A percentile compares a stretch with the other conserved stretches of the same genome.
Conservation (phyloP, 805 yeast genomes). For the Suhomyces sp. region DNA sequence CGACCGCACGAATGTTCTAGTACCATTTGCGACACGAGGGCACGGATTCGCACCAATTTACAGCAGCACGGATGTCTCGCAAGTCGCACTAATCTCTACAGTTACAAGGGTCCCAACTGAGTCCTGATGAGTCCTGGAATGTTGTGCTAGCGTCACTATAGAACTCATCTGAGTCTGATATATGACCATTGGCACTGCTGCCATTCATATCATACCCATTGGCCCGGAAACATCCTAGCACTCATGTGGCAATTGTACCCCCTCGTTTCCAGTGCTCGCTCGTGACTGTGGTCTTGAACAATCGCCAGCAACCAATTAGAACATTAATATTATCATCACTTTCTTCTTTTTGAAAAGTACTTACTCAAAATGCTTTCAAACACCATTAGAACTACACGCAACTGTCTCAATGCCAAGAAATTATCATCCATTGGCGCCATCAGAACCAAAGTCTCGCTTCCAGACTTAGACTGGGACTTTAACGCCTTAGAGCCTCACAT, state of each 20-base stretch:
- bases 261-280: background rate
- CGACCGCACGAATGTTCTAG: background rate
- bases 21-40: background rate
- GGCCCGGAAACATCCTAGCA: no score
- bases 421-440: conserved; percentile 12
- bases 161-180: background rate
- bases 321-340: background rate
- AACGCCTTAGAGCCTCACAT: conserved; percentile 84
- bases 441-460: conserved; percentile 71
- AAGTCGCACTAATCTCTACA: background rate
- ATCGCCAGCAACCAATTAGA: conserved; percentile 7
- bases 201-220: background rate
- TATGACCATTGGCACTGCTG: no score
- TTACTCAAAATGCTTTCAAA: background rate
- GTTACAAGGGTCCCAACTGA: background rate
- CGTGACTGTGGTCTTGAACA: conserved; percentile 2
- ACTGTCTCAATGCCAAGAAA: background rate
- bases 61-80: background rate
- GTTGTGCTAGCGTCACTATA: no score
- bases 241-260: no score
- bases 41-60: background rate
- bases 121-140: no score
- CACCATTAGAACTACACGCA: conserved; percentile 1
- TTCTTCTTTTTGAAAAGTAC: background rate
- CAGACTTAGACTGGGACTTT: conserved; percentile 80